These are phyloP conservation scores for Eutrema salsugineum DNA, from an alignment of 441 rosid genomes.

Conservation along the genomic window DNA sequence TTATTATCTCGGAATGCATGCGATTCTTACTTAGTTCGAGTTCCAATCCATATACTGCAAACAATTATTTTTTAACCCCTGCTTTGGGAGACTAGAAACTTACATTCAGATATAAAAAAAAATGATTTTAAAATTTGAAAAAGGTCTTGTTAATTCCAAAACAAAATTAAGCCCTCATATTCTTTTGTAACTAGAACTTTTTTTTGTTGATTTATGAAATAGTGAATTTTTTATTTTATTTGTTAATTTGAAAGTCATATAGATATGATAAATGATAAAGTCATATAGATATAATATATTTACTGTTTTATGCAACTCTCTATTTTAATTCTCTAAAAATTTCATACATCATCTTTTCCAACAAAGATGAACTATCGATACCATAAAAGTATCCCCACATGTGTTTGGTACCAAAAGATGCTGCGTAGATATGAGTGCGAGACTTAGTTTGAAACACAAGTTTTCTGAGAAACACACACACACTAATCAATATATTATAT, in stretches of 20 bases:
- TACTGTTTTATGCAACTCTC: no score
- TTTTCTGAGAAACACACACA: background rate
- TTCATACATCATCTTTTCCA: background rate
- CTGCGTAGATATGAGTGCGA: conserved; percentile 30
- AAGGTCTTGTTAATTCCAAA: background rate
- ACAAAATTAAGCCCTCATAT: background rate
- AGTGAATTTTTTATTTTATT: no score
- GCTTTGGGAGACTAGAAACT: background rate
- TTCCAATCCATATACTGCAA: background rate
- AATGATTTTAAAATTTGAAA: no score
- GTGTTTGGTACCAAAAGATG: conserved; percentile 36
- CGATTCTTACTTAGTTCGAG: background rate
- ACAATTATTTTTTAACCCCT: background rate
- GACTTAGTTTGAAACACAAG: conserved; percentile 14
- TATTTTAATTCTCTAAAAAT: no score
- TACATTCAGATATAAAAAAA: background rate
- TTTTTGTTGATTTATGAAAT: no score
- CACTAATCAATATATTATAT: background rate
- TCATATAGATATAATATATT: no score
- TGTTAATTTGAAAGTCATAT: no score
- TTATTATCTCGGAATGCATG: background rate
- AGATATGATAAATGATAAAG: no score
- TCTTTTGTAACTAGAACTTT: no score
- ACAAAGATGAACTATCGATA: conserved; percentile 14
- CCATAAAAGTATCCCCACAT: conserved; percentile 23